Evolutionary conservation across 1,139 yeast species (phyloP).

Genomic region (Kodamaea derodonti): DNA sequence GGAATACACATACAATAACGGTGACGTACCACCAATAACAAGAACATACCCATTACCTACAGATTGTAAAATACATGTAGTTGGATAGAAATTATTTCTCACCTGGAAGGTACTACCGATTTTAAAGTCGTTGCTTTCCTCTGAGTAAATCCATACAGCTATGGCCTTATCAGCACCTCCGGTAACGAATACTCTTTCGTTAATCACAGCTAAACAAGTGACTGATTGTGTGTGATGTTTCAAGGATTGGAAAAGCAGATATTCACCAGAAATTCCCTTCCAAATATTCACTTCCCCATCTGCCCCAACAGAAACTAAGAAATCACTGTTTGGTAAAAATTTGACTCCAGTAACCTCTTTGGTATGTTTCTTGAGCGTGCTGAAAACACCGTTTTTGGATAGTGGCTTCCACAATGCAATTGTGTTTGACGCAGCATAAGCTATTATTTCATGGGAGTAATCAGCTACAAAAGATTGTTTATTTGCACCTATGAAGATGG

Average conservation of each 20-base stretch:
- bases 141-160: constrained; percentile 43
- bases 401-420: constrained; percentile 74
- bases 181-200: constrained; percentile 41
- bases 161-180: constrained; percentile 68
- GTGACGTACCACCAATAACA: constrained; percentile 81
- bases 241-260: constrained; percentile 32
- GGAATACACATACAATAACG: constrained; percentile 53
- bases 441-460: constrained; percentile 46
- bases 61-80: constrained; percentile 53
- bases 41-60: constrained; percentile 43
- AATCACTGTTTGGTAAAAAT: constrained; percentile 46
- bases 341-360: constrained; percentile 56
- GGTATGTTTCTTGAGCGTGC: constrained; percentile 57
- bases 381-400: constrained; percentile 43
- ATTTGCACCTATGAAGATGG: constrained; percentile 76
- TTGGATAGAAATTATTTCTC: constrained; percentile 57
- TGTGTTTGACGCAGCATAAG: constrained; percentile 74
- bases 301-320: constrained; percentile 60
- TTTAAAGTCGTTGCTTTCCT: constrained; percentile 16
- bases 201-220: constrained; percentile 41
- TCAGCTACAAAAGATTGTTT: constrained; percentile 68
- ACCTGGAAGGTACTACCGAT: constrained; percentile 35
- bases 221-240: constrained; percentile 44
- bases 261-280: constrained; percentile 29
- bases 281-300: constrained; percentile 63